Percentiles rank a stretch among this genome's conserved stretches.
Conservation (phyloP, 306 rosid genomes). For the Rosa persica region DNA sequence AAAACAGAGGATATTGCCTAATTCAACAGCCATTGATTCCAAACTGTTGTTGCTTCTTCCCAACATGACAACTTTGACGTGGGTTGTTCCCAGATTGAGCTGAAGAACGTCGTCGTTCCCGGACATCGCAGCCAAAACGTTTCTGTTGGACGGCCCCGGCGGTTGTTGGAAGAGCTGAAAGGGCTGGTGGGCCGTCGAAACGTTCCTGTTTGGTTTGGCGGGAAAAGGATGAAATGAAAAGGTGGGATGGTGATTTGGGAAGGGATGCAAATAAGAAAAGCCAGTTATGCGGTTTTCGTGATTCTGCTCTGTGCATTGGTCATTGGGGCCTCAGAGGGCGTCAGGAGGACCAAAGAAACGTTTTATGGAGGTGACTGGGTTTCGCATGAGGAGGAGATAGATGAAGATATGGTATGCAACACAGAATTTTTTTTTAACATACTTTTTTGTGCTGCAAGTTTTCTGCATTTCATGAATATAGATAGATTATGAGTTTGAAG, state of each 20-base stretch:
- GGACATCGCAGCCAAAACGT: background rate
- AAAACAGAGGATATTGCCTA: background rate
- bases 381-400: conserved; percentile 19
- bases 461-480: background rate
- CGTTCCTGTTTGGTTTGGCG: conserved; percentile 6
- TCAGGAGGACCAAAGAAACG: conserved; percentile 40
- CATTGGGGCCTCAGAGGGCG: conserved; percentile 59
- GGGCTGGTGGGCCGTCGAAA: conserved; percentile 15
- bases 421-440: background rate
- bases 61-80: conserved; percentile 4
- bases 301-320: conserved; percentile 70
- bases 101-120: conserved; percentile 5
- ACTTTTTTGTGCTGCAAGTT: background rate
- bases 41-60: background rate
- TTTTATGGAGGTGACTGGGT: conserved; percentile 17
- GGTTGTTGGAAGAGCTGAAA: conserved; percentile 31
- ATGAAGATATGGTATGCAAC: conserved; percentile 45
- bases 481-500: background rate
- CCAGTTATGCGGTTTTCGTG: conserved; percentile 48
- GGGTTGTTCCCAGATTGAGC: conserved; percentile 8
- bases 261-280: conserved; percentile 63
- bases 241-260: conserved; percentile 33
- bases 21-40: background rate
- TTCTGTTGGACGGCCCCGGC: conserved; percentile 4
- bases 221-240: conserved; percentile 62